These are phyloP conservation scores for Naganishia randhawae DNA, from an alignment of 768 basidiomycete genomes.

Conservation along the genomic window DNA sequence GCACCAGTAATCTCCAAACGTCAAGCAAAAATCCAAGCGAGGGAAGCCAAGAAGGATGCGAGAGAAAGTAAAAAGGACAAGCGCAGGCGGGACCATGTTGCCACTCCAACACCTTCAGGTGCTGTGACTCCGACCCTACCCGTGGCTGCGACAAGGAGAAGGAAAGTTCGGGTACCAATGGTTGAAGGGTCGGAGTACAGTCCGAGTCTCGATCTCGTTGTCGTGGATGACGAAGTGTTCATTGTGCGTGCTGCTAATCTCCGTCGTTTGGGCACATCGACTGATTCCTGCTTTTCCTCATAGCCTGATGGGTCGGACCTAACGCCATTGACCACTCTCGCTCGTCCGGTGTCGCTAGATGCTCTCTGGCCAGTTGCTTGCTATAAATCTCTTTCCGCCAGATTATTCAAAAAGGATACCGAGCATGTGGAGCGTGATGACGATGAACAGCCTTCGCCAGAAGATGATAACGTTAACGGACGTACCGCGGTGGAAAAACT, in stretches of 20 bases:
- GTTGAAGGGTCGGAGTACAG: constrained; percentile 40
- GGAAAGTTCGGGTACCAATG: constrained; percentile 49
- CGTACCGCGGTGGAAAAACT: background rate
- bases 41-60: constrained; percentile 27
- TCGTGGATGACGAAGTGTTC: constrained; percentile 43
- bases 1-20: constrained; percentile 25
- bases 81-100: constrained; percentile 10
- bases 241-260: constrained; percentile 38
- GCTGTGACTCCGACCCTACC: constrained; percentile 19
- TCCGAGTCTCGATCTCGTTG: constrained; percentile 42
- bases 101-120: constrained; percentile 7
- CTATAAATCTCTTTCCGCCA: background rate
- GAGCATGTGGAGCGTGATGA: background rate
- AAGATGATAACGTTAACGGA: constrained; percentile 1
- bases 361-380: constrained; percentile 19
- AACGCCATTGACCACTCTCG: constrained; percentile 12
- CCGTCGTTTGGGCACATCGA: background rate
- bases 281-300: background rate
- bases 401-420: background rate
- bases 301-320: constrained; percentile 13
- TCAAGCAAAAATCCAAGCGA: constrained; percentile 22
- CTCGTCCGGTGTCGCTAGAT: constrained; percentile 3
- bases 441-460: constrained; percentile 2
- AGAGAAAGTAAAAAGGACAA: constrained; percentile 26
- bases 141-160: constrained; percentile 27